Base-by-base conservation (phyloP, 2,329 filamentous ascomycete species). In the Tolypocladium nubicola region DNA sequence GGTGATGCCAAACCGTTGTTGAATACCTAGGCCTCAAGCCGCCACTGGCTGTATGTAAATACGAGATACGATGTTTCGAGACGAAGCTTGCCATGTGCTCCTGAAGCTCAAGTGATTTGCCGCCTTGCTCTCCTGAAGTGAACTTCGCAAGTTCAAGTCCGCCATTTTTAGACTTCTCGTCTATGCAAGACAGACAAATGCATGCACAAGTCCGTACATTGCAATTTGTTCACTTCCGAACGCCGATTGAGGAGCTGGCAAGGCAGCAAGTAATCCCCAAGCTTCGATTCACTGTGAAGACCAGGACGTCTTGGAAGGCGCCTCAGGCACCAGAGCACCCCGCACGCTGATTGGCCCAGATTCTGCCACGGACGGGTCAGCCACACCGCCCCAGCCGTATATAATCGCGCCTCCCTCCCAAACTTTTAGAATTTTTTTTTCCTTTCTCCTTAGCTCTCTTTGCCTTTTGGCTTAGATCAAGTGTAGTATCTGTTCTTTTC, bases 401-500 rank as follows among this genome's bases (percentile, higher is more conserved):
- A 70, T 62, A 68, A 14, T 33, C 53, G 10, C 55, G 35, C 52
- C 49, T 37, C 16, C 14, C 59, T 58, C 54, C 55, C 7, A 10
- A 39, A 21, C 11, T 35, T 57, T 59, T 62, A 30, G 16, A 35
- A 50, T 50, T 59, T 56, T 65, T 63, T 61, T 61, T 69, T 65
- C 59, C 65, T 65, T 70, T 70, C 64, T 70, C 70, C 60, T 71
- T 68, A 74, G 72, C 72, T 74, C 72, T 74, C 71, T 74, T 74
- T 74, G 71, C 71, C 77, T 79, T 80, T 80, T 83, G 80, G 84
- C 84, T 89, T 88, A 90, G 87, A 90, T 90, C 87, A 90, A 89
- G 86, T 90, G 86, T 90, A 90, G 87, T 90, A 90, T 89, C 87
- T 90, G 87, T 91, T 92, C 88, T 91, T 90, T 88, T 90, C 86